Percentiles rank a stretch among this genome's conserved stretches.
Conservation (phyloP, 768 basidiomycete genomes). For the Kwoniella sp. region DNA sequence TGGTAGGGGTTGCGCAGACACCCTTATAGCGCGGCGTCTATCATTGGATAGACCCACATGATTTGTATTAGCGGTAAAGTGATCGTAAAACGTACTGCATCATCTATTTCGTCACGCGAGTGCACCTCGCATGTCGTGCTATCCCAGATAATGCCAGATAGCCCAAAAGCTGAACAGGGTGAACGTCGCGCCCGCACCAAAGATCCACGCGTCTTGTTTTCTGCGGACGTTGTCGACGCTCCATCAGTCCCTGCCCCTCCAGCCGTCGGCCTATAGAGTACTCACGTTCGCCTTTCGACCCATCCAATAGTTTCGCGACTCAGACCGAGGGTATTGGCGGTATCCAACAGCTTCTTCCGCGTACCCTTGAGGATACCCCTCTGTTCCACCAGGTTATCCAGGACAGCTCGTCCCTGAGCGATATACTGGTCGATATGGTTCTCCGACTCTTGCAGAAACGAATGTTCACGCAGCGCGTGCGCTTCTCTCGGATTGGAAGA, state of each 20-base stretch:
- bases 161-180: constrained; percentile 91
- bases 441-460: constrained; percentile 79
- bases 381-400: constrained; percentile 90
- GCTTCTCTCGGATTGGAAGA: constrained; percentile 61
- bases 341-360: constrained; percentile 73
- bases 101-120: too few species aligned
- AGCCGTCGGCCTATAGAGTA: constrained; percentile 12
- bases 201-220: constrained; percentile 93
- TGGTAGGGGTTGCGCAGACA: too few species aligned
- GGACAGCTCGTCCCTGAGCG: constrained; percentile 81
- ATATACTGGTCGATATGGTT: constrained; percentile 81
- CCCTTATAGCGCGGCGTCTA: too few species aligned
- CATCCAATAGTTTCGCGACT: constrained; percentile 93
- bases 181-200: constrained; percentile 73
- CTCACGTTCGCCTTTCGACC: constrained; percentile 90
- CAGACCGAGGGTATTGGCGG: constrained; percentile 89
- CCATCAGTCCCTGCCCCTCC: not conserved
- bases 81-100: not conserved
- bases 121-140: not conserved
- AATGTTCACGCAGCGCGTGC: constrained; percentile 80
- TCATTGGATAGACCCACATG: not conserved
- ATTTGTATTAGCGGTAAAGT: not conserved
- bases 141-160: constrained; percentile 85
- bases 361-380: constrained; percentile 87
- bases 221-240: constrained; percentile 51